Evolutionary conservation across 2,329 filamentous ascomycete species (phyloP), one percentile per base, ranked within the genome.

Genomic region (Fusarium albosuccineum): DNA sequence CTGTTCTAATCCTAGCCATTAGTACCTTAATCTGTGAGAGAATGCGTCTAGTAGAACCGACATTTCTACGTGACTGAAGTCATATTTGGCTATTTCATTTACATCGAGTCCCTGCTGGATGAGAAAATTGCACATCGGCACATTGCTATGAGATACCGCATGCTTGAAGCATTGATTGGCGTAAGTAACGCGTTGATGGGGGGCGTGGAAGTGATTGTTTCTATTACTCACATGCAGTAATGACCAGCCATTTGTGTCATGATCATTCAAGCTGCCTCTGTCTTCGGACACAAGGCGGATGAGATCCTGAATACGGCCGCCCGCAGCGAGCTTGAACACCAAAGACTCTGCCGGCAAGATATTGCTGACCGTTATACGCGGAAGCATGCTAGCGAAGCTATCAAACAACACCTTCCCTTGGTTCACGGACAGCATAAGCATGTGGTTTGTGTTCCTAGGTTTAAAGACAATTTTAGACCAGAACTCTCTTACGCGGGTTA

Each of bases 261-360:
- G 57, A 1, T 62, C 57, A n/a, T n/a, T n/a, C n/a, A n/a, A n/a
- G n/a, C n/a, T n/a, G n/a, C n/a, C n/a, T n/a, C n/a, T n/a, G n/a
- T n/a, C n/a, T n/a, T n/a, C n/a, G n/a, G n/a, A n/a, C n/a, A n/a
- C n/a, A n/a, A n/a, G n/a, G n/a, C n/a, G n/a, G n/a, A n/a, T n/a
- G n/a, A n/a, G n/a, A n/a, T n/a, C n/a, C n/a, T n/a, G n/a, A n/a
- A n/a, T n/a, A n/a, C n/a, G n/a, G n/a, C n/a, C n/a, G n/a, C n/a
- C 10, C 0, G 1, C 6, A 2, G 57, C 44, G 1, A 4, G 6
- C 0, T 10, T 0, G 6, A 56, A 61, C 0, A 56, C 27, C 0
- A 0, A 4, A 0, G 42, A 56, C 0, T 45, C 0, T 1, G 0
- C 1, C 0, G 57, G 42, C 1, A 11, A 0, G 0, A 62, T 56